Conservation (phyloP, 345 rosid genomes). For the Citrus unshiu region DNA sequence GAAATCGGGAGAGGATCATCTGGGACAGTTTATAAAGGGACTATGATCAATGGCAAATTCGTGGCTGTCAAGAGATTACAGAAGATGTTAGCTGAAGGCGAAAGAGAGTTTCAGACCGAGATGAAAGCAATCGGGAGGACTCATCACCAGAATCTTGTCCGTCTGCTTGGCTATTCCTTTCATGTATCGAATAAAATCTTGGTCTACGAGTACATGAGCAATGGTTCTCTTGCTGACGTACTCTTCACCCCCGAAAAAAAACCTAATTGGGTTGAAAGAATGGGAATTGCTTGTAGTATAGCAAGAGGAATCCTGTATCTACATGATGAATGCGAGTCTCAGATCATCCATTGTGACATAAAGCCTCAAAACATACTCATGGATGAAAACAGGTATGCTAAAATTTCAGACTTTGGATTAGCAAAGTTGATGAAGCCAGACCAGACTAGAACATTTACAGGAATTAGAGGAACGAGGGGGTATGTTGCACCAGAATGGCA, state of each 20-base stretch:
- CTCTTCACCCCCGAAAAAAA: slow-evolving; percentile 15
- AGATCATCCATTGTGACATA: slow-evolving; percentile 31
- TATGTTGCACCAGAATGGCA: slow-evolving; percentile 34
- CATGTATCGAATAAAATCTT: slow-evolving; percentile 21
- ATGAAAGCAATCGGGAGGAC: slow-evolving; percentile 27
- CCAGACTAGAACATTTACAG: slow-evolving; percentile 22
- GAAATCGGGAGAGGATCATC: slow-evolving; percentile 22
- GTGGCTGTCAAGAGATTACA: slow-evolving; percentile 30
- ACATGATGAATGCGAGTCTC: slow-evolving; percentile 28
- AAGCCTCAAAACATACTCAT: slow-evolving; percentile 29
- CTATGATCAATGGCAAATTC: background rate
- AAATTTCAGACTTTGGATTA: slow-evolving; percentile 29
- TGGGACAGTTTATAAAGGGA: slow-evolving; percentile 27
- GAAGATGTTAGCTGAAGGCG: background rate
- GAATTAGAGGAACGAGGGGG: slow-evolving; percentile 24
- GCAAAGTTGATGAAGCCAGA: slow-evolving; percentile 32
- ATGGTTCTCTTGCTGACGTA: slow-evolving; percentile 25
- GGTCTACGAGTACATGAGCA: slow-evolving; percentile 30
- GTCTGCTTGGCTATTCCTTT: slow-evolving; percentile 24
- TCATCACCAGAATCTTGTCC: slow-evolving; percentile 27
- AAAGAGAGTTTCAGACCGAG: slow-evolving; percentile 27
- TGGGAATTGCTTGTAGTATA: slow-evolving; percentile 20
- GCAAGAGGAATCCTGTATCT: slow-evolving; percentile 27
- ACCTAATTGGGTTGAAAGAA: slow-evolving; percentile 15
- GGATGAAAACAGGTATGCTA: slow-evolving; percentile 13